A percentile compares a stretch with the other conserved stretches of the same genome.
Evolutionary conservation across 2,329 filamentous ascomycete species (phyloP).

Genomic region (Cryphonectria japonica): DNA sequence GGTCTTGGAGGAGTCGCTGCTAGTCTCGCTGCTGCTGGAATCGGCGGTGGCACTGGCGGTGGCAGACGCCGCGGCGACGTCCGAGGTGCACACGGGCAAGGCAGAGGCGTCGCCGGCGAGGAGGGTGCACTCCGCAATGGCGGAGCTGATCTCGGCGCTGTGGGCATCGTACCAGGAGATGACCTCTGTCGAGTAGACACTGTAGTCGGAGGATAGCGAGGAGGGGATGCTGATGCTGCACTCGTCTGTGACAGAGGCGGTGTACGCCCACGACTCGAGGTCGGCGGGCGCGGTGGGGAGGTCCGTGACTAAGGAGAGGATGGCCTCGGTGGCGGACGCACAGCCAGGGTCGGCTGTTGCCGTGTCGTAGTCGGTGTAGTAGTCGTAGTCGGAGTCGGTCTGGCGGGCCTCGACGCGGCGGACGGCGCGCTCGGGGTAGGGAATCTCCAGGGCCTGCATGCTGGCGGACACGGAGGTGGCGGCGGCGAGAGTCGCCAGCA

Average conservation of each 20-base stretch:
- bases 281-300: conserved; percentile 35
- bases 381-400: conserved; percentile 27
- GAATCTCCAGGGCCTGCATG: conserved; percentile 28
- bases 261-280: conserved; percentile 31
- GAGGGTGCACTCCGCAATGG: conserved; percentile 35
- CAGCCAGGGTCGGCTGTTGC: conserved; percentile 8
- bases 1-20: conserved; percentile 15
- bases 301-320: conserved; percentile 31
- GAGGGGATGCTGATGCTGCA: conserved; percentile 35
- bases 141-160: conserved; percentile 30
- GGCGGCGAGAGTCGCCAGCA: conserved; percentile 34
- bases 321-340: conserved; percentile 20
- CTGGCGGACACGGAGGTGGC: conserved; percentile 33
- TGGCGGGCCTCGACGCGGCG: conserved; percentile 34
- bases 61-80: conserved; percentile 7
- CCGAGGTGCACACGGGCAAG: conserved; percentile 10
- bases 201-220: conserved; percentile 30
- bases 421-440: conserved; percentile 7
- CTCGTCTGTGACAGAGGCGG: conserved; percentile 31
- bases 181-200: conserved; percentile 32
- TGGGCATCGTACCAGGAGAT: conserved; percentile 34
- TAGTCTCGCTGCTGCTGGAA: conserved; percentile 8
- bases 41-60: conserved; percentile 9
- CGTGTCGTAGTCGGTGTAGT: neutral
- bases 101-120: conserved; percentile 28